Percentiles rank a stretch among this genome's conserved stretches.
Conservation (phyloP, 768 basidiomycete genomes). For the Terana coerulea region DNA sequence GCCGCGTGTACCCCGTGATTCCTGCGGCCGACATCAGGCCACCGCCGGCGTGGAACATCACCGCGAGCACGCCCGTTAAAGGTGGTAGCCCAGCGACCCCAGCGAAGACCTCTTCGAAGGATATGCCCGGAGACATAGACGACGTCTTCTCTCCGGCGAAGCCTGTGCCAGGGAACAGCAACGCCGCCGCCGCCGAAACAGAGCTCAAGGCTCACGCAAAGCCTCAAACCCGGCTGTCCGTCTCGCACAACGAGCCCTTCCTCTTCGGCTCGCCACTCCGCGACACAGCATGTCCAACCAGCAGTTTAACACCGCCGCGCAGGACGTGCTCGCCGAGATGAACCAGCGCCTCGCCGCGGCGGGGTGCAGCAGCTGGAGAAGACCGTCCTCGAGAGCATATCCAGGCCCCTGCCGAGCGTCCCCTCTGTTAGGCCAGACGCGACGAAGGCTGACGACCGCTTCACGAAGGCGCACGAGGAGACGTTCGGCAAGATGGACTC, state of each 20-base stretch:
- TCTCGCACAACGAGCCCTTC: conserved; percentile 47
- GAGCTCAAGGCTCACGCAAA: background rate
- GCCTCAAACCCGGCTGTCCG: conserved; percentile 7
- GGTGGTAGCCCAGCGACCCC: no score
- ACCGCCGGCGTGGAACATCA: background rate
- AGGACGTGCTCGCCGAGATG: conserved; percentile 80
- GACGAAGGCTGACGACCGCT: conserved; percentile 25
- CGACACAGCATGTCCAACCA: conserved; percentile 57
- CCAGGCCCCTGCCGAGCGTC: background rate
- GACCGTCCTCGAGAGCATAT: conserved; percentile 38
- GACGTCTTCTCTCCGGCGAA: conserved; percentile 42
- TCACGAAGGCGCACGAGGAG: conserved; percentile 60
- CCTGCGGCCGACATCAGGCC: conserved; percentile 29
- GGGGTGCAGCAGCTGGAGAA: conserved; percentile 48
- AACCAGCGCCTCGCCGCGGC: conserved; percentile 62
- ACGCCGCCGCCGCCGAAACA: background rate
- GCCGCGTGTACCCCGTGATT: conserved; percentile 37
- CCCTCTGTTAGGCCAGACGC: conserved; percentile 4
- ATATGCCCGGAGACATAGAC: conserved; percentile 18
- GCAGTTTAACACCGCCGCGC: conserved; percentile 64
- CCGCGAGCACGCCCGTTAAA: conserved; percentile 9
- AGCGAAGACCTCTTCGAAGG: background rate
- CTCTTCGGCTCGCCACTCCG: conserved; percentile 76
- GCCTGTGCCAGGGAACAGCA: conserved; percentile 8
- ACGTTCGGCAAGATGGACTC: conserved; percentile 78